Percentiles rank a stretch among this genome's conserved stretches.
These are phyloP conservation scores for Fragaria nilgerrensis DNA, from an alignment of 306 rosid genomes.

Conservation along the genomic window DNA sequence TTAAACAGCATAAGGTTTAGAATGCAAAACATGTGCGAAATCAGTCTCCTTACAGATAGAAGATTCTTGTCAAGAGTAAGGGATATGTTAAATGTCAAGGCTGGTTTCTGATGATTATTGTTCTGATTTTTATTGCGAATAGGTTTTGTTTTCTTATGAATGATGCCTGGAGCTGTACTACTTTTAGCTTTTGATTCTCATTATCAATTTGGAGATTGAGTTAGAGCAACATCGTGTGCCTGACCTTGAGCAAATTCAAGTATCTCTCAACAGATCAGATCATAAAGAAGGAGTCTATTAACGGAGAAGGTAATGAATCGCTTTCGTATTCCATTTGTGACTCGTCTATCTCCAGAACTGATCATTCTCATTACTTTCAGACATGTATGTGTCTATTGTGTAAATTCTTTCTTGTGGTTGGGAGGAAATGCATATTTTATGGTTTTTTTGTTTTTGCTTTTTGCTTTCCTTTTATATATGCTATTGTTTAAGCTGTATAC, in stretches of 20 bases:
- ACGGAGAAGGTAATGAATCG: conserved; percentile 59
- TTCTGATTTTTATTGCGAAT: conserved; percentile 19
- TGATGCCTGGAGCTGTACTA: conserved; percentile 66
- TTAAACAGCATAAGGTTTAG: not conserved
- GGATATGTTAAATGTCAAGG: not conserved
- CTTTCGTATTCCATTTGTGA: not conserved
- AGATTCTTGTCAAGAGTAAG: not conserved
- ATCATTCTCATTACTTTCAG: not conserved
- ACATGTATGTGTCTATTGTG: not conserved
- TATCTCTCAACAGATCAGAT: conserved; percentile 54
- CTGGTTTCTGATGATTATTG: not conserved
- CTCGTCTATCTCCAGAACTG: not conserved
- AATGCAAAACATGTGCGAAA: not conserved
- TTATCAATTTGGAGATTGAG: conserved; percentile 70
- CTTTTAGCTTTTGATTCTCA: conserved; percentile 63
- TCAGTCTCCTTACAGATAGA: not conserved
- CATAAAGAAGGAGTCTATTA: conserved; percentile 50
- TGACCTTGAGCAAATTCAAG: conserved; percentile 47
- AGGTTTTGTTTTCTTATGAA: conserved; percentile 42
- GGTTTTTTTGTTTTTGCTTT: not conserved
- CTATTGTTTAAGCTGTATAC: not conserved
- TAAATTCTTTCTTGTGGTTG: not conserved
- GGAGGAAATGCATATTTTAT: not conserved
- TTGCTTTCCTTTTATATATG: not conserved
- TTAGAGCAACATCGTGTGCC: conserved; percentile 65